Conservation (phyloP, 208 protist species). For the Trypanosoma scelopori region DNA sequence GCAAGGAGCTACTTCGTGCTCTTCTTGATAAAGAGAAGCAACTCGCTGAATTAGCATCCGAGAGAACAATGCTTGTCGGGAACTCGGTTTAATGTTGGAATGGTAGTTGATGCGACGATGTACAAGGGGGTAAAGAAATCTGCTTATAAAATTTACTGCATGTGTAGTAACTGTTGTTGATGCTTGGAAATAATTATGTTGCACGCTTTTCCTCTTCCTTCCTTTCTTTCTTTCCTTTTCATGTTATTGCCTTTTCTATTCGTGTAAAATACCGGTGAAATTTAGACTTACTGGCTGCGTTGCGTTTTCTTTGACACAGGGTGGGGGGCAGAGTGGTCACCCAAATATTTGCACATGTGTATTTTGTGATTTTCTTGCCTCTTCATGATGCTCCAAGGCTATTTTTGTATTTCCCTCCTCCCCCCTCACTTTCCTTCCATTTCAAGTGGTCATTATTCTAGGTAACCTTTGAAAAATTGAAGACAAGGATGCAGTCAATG, state of each 20-base stretch:
- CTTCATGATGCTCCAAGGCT: neutral
- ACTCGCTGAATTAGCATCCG: slow-evolving; percentile 42
- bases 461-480: neutral
- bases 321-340: slow-evolving; percentile 5
- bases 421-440: slow-evolving; percentile 6
- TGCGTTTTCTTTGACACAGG: neutral
- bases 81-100: slow-evolving; percentile 1
- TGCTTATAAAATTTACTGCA: neutral
- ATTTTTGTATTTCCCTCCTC: neutral
- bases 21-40: slow-evolving; percentile 77
- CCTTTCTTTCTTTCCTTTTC: neutral
- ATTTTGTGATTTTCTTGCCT: too few relatives aligned
- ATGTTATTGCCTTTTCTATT: neutral
- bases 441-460: neutral
- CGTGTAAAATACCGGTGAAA: slow-evolving; percentile 10
- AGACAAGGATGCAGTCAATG: slow-evolving; percentile 46
- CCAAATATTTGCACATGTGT: too few relatives aligned
- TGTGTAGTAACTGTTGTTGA: neutral
- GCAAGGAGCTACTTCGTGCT: slow-evolving; percentile 62
- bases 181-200: neutral
- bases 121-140: too few relatives aligned
- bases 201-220: neutral
- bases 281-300: neutral
- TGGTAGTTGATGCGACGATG: neutral
- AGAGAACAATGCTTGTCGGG: slow-evolving; percentile 13